phyloP scores from a whole-genome alignment of 2,329 filamentous ascomycete species.

The Fusarium ramigenum region DNA sequence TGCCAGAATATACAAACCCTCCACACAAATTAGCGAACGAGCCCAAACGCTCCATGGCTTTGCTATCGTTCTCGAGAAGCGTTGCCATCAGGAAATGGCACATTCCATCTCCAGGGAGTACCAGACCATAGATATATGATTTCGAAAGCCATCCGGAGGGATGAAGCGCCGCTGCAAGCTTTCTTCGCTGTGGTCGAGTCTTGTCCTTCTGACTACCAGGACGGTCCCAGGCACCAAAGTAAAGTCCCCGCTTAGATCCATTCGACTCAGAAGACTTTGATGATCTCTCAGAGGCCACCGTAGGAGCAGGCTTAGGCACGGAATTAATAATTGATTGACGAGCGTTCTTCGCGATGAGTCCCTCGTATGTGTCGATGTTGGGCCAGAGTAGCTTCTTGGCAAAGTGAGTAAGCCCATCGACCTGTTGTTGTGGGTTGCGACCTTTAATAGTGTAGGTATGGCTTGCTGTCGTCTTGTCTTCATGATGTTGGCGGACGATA shows the following conservation, averaged over 20 bases:
- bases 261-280: conserved; percentile 48
- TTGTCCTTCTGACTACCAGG: conserved; percentile 46
- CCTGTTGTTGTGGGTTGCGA: conserved; percentile 66
- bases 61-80: conserved; percentile 70
- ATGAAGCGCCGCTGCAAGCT: conserved; percentile 66
- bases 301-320: conserved; percentile 45
- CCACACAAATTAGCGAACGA: conserved; percentile 70
- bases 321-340: conserved; percentile 50
- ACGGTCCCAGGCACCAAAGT: conserved; percentile 56
- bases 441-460: conserved; percentile 62
- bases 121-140: conserved; percentile 71
- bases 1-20: conserved; percentile 70
- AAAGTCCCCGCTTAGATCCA: conserved; percentile 54
- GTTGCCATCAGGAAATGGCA: conserved; percentile 73
- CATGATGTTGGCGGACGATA: conserved; percentile 54
- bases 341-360: conserved; percentile 59
- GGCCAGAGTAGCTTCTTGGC: conserved; percentile 71
- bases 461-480: conserved; percentile 47
- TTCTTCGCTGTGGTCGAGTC: conserved; percentile 58
- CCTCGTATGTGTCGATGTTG: conserved; percentile 62
- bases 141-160: conserved; percentile 73
- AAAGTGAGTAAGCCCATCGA: conserved; percentile 70
- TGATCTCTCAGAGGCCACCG: not conserved
- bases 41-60: conserved; percentile 66
- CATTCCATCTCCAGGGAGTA: conserved; percentile 71